Percentiles rank a stretch among this genome's conserved stretches.
Evolutionary conservation across 257 asterid genomes (phyloP).

Genomic region (Gentiana straminea): DNA sequence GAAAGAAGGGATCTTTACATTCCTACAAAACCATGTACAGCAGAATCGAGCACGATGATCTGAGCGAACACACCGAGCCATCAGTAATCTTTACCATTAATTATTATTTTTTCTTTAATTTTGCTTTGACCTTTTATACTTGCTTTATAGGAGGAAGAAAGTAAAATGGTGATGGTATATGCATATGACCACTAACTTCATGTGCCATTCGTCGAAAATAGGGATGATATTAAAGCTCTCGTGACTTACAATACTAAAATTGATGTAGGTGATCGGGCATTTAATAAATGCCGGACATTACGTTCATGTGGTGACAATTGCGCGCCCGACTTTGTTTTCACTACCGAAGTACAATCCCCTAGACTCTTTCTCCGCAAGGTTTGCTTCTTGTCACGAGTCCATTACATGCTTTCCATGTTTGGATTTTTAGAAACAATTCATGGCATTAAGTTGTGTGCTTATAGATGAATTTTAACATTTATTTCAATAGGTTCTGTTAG

Average conservation of each 20-base stretch:
- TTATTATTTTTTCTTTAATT: too few species aligned
- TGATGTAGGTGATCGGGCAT: slow-evolving; percentile 77
- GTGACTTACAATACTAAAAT: slow-evolving; percentile 1
- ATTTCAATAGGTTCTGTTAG: slow-evolving; percentile 57
- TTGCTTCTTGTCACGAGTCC: slow-evolving; percentile 1
- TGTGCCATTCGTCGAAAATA: too few species aligned
- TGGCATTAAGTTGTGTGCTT: neutral
- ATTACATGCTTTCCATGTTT: neutral
- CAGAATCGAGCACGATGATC: too few species aligned
- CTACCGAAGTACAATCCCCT: slow-evolving; percentile 74
- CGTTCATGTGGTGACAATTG: slow-evolving; percentile 93
- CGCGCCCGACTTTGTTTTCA: slow-evolving; percentile 92
- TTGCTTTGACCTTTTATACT: too few species aligned
- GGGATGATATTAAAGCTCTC: neutral
- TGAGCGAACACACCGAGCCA: too few species aligned
- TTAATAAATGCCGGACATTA: slow-evolving; percentile 83
- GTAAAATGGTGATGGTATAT: too few species aligned
- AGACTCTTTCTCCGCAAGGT: slow-evolving; percentile 88
- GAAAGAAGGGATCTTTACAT: too few species aligned
- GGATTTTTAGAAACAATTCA: neutral
- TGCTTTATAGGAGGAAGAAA: too few species aligned
- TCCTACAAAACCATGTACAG: too few species aligned
- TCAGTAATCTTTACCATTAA: too few species aligned
- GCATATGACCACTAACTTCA: too few species aligned
- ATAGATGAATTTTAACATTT: too few species aligned